Base-by-base conservation (phyloP, 306 rosid genomes). In the Begonia fuchsioides region DNA sequence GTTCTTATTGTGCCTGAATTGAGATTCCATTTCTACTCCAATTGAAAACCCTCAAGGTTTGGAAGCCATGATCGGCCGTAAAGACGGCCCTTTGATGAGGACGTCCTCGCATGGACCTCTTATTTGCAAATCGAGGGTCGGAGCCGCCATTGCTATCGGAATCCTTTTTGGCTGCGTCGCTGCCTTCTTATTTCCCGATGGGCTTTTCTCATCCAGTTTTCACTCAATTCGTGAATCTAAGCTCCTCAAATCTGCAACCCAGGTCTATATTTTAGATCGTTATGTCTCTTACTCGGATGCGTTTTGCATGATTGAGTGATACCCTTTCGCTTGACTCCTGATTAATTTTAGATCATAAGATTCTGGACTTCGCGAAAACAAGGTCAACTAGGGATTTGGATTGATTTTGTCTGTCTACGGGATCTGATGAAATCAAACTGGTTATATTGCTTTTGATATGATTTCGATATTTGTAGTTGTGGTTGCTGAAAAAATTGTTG, bases 21-120 rank as follows among this genome's bases (percentile, higher is more conserved):
- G 14, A 53, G 13, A 15, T 41, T 41, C 20, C 48, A 16, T 14
- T 53, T 53, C 18, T 26, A 26, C 35, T 26, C 7, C 35, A 26
- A 26, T 26, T 8, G 35, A 26, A 26, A 26, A 6, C 35, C 35
- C 35, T 26, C 35, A 8, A 26, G 35, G 7, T 26, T 26, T 26
- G 35, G 35, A 66, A 38, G 58, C 57, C 54, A 75, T 82, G 96
- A 60, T 38, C 57, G 81, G 71, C 18, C 82, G 87, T 32, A 73
- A 85, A 63, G 94, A 80, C 16, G 94, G 78, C 47, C 70, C 76
- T 41, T 61, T 82, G 51, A 76, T 72, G 90, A 65, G 78, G 62
- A 80, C 57, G 51, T 61, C 16, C 43, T 3, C 64, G 4, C 73
- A 58, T 6, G 73, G 62, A 57, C 50, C 54, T 32, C 10, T 19